Base-by-base conservation (phyloP, 1,284 basidiomycete species). In the Volvariella volvacea region DNA sequence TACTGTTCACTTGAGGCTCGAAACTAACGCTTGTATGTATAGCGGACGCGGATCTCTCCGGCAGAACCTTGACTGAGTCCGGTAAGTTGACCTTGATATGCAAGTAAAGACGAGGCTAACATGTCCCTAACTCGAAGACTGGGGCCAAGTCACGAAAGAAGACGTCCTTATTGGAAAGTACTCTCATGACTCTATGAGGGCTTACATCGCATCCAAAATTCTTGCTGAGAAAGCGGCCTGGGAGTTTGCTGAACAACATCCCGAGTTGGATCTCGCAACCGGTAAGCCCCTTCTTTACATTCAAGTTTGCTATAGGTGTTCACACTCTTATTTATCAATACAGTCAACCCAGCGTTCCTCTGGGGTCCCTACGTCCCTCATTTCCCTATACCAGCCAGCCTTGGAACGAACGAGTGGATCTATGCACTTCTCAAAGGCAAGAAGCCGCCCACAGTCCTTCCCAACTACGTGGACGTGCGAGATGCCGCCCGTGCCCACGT, bases 401-500 rank as follows among this genome's bases (percentile, higher is more conserved):
- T 58, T 10, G 47, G 53, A 12, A 42, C 55, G 14, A 52, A 51
- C 38, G 9, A 9, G 9, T 9, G 30, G 9, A 31, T 31, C n/a
- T 31, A 31, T n/a, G 30, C 9, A 31, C 30, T 31, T n/a, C 9
- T n/a, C 9, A 31, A 9, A 9, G 30, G 30, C n/a, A 9, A n/a
- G 9, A 31, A 16, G 36, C 37, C 40, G 1, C 30, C 30, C 22
- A 47, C 39, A 10, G 6, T 48, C 19, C 43, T 51, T 4, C 33
- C 50, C 6, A 45, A 41, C 14, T 53, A 42, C 42, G 49, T 58
- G 39, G 57, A 61, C 48, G 54, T 62, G 2, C 54, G 56, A 4
- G 62, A 63, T 39, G 58, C 57, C n/a, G 62, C 62, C 15, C 49
- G 45, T 0, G 55, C 57, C 2, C 57, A 59, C 41, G 52, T 63